Conservation (phyloP, 257 asterid species). For the Solanum paucissectum region DNA sequence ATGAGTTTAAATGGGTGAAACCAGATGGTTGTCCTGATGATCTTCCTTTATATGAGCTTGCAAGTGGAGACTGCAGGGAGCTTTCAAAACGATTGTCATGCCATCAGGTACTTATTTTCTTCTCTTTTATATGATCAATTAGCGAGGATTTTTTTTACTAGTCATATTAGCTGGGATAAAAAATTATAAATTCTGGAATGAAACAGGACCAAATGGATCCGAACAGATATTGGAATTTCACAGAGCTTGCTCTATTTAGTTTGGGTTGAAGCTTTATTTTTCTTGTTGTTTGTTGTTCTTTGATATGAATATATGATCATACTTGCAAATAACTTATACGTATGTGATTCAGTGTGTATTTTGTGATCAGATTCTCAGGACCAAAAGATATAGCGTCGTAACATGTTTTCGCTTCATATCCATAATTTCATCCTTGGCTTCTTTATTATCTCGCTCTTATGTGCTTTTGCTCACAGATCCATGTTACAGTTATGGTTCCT, state of each 20-base stretch:
- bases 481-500: not conserved
- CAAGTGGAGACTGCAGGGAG: conserved; percentile 42
- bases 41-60: conserved; percentile 74
- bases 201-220: not conserved
- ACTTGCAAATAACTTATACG: not conserved
- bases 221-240: not conserved
- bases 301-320: not conserved
- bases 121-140: not conserved
- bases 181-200: not conserved
- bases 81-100: conserved; percentile 74
- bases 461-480: not conserved
- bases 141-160: not conserved
- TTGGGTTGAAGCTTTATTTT: not conserved
- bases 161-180: not conserved
- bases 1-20: conserved; percentile 71
- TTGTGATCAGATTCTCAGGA: not conserved
- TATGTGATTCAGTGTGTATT: not conserved
- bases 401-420: not conserved
- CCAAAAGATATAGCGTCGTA: not conserved
- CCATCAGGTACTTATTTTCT: conserved; percentile 44
- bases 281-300: not conserved
- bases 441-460: not conserved
- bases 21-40: conserved; percentile 79
- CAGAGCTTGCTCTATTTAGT: not conserved
- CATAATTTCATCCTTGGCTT: not conserved